Evolutionary conservation across 805 yeast genomes (phyloP).

Genomic region (Torulaspora delbrueckii): DNA sequence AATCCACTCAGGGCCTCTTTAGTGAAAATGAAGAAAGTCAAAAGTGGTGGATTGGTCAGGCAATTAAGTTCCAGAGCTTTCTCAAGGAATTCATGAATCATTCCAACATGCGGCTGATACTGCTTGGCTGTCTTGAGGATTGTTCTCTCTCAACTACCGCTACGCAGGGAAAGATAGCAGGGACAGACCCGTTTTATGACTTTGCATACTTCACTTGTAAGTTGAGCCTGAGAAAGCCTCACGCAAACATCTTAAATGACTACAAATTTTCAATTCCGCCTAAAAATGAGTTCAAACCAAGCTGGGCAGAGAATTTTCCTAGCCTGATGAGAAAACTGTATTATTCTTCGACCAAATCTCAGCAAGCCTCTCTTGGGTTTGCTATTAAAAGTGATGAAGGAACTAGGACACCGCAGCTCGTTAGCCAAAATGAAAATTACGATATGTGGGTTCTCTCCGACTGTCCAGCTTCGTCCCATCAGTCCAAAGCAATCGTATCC

Average conservation of each 20-base stretch:
- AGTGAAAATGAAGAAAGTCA: constrained; percentile 34
- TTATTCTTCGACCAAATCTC: constrained; percentile 22
- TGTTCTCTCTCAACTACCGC: neutral
- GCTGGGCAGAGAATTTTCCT: constrained; percentile 5
- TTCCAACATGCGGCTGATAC: constrained; percentile 35
- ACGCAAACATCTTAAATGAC: neutral
- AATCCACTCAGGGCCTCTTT: constrained; percentile 9
- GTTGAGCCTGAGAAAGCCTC: constrained; percentile 7
- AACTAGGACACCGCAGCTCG: constrained; percentile 36
- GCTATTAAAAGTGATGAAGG: constrained; percentile 31
- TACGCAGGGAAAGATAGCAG: neutral
- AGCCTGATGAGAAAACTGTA: constrained; percentile 23
- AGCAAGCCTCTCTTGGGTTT: constrained; percentile 33
- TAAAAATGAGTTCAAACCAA: constrained; percentile 17
- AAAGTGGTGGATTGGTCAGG: constrained; percentile 42
- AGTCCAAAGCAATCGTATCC: constrained; percentile 39
- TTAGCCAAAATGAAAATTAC: constrained; percentile 33
- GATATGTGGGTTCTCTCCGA: constrained; percentile 54
- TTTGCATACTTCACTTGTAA: constrained; percentile 37
- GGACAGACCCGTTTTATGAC: constrained; percentile 41
- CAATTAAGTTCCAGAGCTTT: constrained; percentile 36
- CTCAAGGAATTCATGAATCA: constrained; percentile 28
- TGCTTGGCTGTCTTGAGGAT: constrained; percentile 32
- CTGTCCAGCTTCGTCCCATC: constrained; percentile 18
- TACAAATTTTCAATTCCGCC: constrained; percentile 12